Evolutionary conservation across 169 alveolate species (phyloP).

Genomic region (Eimeria sp.): DNA sequence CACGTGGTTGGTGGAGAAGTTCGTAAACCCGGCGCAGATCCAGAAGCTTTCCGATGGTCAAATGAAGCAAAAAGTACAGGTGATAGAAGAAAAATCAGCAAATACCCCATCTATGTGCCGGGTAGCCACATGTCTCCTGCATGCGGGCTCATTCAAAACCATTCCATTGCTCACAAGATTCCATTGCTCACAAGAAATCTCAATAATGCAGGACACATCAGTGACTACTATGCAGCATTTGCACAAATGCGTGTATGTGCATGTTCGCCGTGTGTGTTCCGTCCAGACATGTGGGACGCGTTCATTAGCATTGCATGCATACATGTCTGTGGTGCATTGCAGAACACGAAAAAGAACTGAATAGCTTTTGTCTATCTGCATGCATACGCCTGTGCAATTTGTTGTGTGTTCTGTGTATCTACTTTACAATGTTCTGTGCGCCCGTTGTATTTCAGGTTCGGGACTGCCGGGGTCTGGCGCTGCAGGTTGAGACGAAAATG

Average conservation of each 20-base stretch:
- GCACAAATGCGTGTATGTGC: no score
- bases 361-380: neutral
- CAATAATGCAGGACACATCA: no score
- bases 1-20: conserved; percentile 80
- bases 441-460: conserved; percentile 46
- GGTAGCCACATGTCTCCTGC: neutral
- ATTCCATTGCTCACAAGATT: no score
- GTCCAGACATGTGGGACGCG: no score
- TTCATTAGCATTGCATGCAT: neutral
- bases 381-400: neutral
- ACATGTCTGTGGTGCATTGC: neutral
- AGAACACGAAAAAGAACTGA: neutral
- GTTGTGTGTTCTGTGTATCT: neutral
- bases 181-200: no score
- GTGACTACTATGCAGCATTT: no score
- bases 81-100: neutral
- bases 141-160: no score
- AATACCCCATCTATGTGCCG: neutral
- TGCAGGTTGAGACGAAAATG: conserved; percentile 73
- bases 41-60: conserved; percentile 25
- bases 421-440: neutral
- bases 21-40: conserved; percentile 9
- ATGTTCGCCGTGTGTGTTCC: no score
- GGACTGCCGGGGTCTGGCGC: conserved; percentile 57
- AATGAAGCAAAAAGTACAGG: conserved; percentile 79